Base-by-base conservation (phyloP, 1,284 basidiomycete species). In the Clitocybe nebularis region DNA sequence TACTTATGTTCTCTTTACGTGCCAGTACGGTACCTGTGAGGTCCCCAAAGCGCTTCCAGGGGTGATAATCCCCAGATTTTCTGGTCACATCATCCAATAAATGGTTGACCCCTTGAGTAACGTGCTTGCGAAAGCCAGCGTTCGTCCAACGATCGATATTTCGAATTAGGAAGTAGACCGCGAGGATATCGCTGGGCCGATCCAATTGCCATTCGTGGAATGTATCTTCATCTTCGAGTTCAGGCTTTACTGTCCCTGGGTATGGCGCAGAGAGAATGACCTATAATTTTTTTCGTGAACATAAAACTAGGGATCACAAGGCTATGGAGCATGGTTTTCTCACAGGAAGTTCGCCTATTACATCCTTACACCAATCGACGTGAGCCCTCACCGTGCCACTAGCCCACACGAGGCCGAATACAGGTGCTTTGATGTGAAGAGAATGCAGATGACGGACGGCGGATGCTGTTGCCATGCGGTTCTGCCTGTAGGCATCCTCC, bases 401-500 rank as follows among this genome's bases (percentile, higher is more conserved):
- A 3, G 74, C 65, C 75, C 75, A 79, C 5, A 78, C 64, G 7
- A 80, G 56, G 2, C 77, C 78, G 45, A 79, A 68, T 2, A 79
- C 61, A 10, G 77, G 77, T 4, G 67, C 67, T 3, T 56, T 45
- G 9, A 80, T 58, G 33, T 61, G 57, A 14, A 77, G 55, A 6
- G 74, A 70, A 45, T 76, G 66, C 19, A 78, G 57, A 51, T 80
- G 78, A 1, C 77, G 66, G 2, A 63, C 63, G 1, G 67, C 67
- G 3, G 72, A 63, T 4, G 77, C 65, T 3, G 75, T 75, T 2
- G 75, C 63, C 64, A 80, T 77, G 23, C 77, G 61, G 53, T 80
- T 80, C 57, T 80, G 77, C 17, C 78, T 60, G 51, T 77, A 77
- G 0, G 77, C 78, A 48, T 74, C 69, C 24, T 72, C 72, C 5